Evolutionary conservation across 331 rosid genomes (phyloP).

Genomic region (Ulmus americana): DNA sequence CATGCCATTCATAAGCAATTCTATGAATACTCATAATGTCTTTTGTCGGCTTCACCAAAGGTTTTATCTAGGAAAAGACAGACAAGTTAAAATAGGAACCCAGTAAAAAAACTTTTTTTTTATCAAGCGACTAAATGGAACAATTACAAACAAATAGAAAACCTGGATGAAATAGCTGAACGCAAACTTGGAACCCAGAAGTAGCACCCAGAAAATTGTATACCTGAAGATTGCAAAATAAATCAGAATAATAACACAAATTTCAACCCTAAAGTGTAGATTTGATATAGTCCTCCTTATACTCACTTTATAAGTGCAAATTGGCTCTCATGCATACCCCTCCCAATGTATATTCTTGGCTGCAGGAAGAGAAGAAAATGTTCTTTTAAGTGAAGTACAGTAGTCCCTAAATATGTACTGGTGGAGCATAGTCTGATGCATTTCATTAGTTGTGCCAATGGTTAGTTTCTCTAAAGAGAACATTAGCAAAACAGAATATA

Average conservation of each 20-base stretch:
- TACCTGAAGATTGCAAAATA: conserved; percentile 35
- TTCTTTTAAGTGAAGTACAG: too few species aligned
- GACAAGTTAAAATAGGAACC: conserved; percentile 18
- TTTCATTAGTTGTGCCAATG: background rate
- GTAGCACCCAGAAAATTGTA: conserved; percentile 49
- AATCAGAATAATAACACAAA: conserved; percentile 3
- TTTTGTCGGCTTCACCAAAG: conserved; percentile 80
- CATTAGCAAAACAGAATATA: conserved; percentile 5
- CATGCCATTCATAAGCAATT: conserved; percentile 74
- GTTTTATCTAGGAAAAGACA: conserved; percentile 62
- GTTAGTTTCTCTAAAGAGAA: background rate
- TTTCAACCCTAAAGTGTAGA: conserved; percentile 13
- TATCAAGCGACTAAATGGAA: conserved; percentile 15
- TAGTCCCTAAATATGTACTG: too few species aligned
- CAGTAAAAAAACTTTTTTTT: conserved; percentile 14
- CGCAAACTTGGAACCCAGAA: conserved; percentile 41
- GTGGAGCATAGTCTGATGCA: background rate
- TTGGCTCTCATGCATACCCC: conserved; percentile 99
- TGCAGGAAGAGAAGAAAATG: conserved; percentile 31
- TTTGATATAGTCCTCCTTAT: conserved; percentile 13
- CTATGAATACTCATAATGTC: conserved; percentile 69
- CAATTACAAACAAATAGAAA: conserved; percentile 5
- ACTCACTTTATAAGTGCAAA: conserved; percentile 80
- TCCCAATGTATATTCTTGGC: conserved; percentile 88
- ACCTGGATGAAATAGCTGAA: conserved; percentile 55